Conservation (phyloP, 257 asterid genomes). For the Primulina eburnea region DNA sequence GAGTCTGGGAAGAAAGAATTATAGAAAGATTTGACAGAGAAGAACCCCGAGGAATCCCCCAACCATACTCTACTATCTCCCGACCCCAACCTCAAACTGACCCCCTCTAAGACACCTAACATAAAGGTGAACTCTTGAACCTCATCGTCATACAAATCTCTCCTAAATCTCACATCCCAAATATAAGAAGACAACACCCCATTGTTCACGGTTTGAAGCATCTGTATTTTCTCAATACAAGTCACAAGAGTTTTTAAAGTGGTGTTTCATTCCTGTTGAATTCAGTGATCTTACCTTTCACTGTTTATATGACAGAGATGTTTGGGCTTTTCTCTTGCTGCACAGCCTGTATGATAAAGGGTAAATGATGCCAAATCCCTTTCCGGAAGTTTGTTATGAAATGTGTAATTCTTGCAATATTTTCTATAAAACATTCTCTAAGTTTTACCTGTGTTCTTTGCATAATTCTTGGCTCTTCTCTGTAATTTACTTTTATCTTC, state of each 20-base stretch:
- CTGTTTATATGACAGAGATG: slow-evolving; percentile 64
- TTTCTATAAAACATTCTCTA: background rate
- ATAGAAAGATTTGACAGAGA: no score
- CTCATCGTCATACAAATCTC: no score
- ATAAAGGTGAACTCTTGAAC: no score
- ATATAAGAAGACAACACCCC: no score
- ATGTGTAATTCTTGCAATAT: background rate
- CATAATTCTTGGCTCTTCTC: background rate
- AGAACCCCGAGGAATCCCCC: no score
- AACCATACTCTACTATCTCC: no score
- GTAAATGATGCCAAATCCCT: slow-evolving; percentile 37
- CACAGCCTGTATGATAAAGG: slow-evolving; percentile 89
- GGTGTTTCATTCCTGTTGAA: slow-evolving; percentile 14
- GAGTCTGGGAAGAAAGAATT: no score
- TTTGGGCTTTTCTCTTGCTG: slow-evolving; percentile 95
- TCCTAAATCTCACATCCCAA: no score
- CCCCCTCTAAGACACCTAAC: no score
- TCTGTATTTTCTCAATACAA: slow-evolving; percentile 7
- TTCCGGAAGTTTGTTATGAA: background rate
- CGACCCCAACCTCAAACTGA: no score
- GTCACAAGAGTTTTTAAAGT: background rate
- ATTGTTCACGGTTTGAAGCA: no score
- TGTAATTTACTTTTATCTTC: background rate
- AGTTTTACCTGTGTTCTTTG: background rate
- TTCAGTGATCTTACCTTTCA: slow-evolving; percentile 22